Evolutionary conservation across 1,284 basidiomycete species (phyloP), one percentile per base, ranked within the genome.

Genomic region (Rhizoctonia solani): DNA sequence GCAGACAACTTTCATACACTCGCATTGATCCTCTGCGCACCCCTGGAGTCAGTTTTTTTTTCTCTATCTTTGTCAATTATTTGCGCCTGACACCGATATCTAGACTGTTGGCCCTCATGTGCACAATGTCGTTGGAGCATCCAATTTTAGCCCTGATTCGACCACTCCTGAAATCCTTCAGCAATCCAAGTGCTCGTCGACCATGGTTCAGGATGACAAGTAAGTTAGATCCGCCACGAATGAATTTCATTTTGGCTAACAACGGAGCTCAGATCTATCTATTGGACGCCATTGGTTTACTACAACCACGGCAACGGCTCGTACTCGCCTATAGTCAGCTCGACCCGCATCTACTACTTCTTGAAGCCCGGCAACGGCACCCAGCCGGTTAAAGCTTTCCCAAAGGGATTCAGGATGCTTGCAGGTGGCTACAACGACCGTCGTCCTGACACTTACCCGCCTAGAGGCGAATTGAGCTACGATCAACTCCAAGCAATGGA

Each of bases 301-400:
- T 63, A 63, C 47, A 32, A 49, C 8, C 30, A 39, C n/a, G 47
- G 29, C n/a, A 63, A 63, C 23, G 47, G 47, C 2, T 23, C 2
- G 6, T 50, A 37, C 32, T 23, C 47, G 13, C 4, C 29, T 6
- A 50, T 63, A 13, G n/a, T 32, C 3, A 39, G n/a, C 46, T 27
- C 46, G 1, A 52, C 58, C 9, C 58, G 58, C n/a, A 63, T 63
- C 58, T 63, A 63, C 47, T 63, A 63, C 58, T 63, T 63, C 34
- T 37, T 52, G 29, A 61, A 61, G 30, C 29, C 46, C 3, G 19
- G n/a, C 8, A 61, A 61, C 19, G 58, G 58, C 37, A 50, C 58
- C 37, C 46, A 1, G 1, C 55, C 55, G 3, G 55, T 59, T 8
- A 32, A 19, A 13, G 19, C 58, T 5, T 63, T 63, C 58, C 58